phyloP scores from a whole-genome alignment of 495 filamentous ascomycete species.

The Hyphodiscus hymeniophilus region DNA sequence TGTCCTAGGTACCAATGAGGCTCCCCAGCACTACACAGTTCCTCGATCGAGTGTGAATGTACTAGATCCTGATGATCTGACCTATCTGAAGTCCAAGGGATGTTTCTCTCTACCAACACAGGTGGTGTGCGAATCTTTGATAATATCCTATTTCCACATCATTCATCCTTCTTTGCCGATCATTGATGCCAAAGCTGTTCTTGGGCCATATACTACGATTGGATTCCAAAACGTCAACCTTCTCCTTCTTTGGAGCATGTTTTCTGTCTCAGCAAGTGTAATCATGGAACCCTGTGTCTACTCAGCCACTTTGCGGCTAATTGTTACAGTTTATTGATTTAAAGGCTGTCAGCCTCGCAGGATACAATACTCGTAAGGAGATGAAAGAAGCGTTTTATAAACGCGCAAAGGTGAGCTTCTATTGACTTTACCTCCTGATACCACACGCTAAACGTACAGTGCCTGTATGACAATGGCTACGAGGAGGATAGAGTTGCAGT shows the following conservation, averaged over 20 bases:
- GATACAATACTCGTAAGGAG: constrained; percentile 8
- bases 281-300: background rate
- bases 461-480: constrained; percentile 10
- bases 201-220: constrained; percentile 21
- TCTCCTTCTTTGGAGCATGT: constrained; percentile 34
- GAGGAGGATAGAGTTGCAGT: constrained; percentile 19
- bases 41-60: too few species aligned
- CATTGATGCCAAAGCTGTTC: constrained; percentile 27
- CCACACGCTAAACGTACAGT: background rate
- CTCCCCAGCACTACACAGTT: too few species aligned
- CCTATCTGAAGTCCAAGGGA: background rate
- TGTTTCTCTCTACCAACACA: background rate
- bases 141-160: constrained; percentile 22
- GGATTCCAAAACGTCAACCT: constrained; percentile 27
- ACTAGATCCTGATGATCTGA: background rate
- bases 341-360: background rate
- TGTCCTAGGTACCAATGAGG: too few species aligned
- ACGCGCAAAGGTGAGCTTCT: constrained; percentile 9
- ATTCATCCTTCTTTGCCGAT: constrained; percentile 34
- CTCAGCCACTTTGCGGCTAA: background rate
- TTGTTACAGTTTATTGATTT: background rate
- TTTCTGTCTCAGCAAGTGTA: constrained; percentile 32
- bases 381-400: constrained; percentile 7
- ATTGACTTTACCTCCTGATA: background rate
- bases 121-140: constrained; percentile 17